Base-by-base conservation (phyloP, 225 moss, liverwort and hornwort species). In the Thuidium tamariscinum region DNA sequence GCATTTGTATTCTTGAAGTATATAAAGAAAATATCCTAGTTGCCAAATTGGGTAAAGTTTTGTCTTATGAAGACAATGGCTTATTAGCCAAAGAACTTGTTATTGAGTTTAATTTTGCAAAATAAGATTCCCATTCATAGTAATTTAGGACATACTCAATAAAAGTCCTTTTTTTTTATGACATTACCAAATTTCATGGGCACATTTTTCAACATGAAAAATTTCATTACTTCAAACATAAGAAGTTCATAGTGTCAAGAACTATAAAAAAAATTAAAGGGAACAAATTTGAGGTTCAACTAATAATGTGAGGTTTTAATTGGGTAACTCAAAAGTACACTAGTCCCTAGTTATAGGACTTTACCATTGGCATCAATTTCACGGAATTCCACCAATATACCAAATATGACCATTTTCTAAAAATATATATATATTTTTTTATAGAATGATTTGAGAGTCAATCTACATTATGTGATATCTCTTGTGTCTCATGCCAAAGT, bases 101-200 rank as follows among this genome's bases (percentile, higher is more conserved):
- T 41, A 16, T 25, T 37, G 14, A 32, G 6, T 52, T 51, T 26
- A 1, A 3, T 54, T 56, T 44, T 71, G 13, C 9, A 86, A 44
- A 52, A 54, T 9, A 76, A 34, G 5, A 1, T 52, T 54, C 0
- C 0, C 0, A 15, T 54, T 36, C 5, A 14, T 23, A 52, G 8
- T 1, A 52, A 22, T 22, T 23, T 0, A 14, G 0, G 0, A 21
- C 21, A 74, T 22, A 3, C 1, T 22, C 0, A 36, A 5, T 9
- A 34, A 22, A 1, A 9, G 0, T 4, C 61, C 2, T 44, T 0
- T 0, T 32, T 3, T 3, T 32, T 3, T 3, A 41, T 32, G 1
- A 14, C 0, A n/a, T 42, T 30, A 21, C 32, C 14, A 2, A 21
- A 21, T 29, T 60, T 32, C 9, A 42, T 60, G 6, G 8, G 1